Evolutionary conservation across 352 stramenopile species (phyloP), one percentile per base, ranked within the genome.

Genomic region (Phytophthora citricola): DNA sequence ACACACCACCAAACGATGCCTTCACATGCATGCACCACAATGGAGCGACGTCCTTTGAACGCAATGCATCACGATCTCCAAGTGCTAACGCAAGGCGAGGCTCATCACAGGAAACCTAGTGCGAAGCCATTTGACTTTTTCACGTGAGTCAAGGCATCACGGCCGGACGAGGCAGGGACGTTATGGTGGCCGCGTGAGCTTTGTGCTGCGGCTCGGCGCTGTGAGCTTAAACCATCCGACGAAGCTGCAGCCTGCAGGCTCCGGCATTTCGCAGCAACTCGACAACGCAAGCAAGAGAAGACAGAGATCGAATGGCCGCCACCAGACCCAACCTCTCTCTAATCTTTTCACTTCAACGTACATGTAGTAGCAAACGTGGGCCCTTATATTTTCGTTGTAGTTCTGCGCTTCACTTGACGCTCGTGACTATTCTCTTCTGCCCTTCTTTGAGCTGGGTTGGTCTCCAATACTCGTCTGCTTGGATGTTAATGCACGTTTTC

Each of bases 261-360:
- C 20, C 48, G 5, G 31, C 6, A 31, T 59, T 65, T 71, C 55
- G 62, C 55, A 70, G 63, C 63, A 66, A 70, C 63, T 50, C 10
- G 14, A 71, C 56, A 31, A 71, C 32, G 24, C 43, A 55, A 67
- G 31, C 50, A 61, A 60, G 11, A 58, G 45, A 22, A 69, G 47
- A n/a, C 39, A 65, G 56, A 55, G 62, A 6, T 43, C 12, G 32
- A 52, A 14, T 12, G 11, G 22, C 29, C 26, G 12, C 14, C 36
- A 45, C 39, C 46, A 49, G 17, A 41, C 46, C 15, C 15, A 36
- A 29, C 22, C 39, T 15, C 5, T 43, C 14, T 36, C n/a, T 17
- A 5, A 32, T 20, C 17, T 39, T 26, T 26, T 26, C 5, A 62
- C 36, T 64, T 58, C 57, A 64, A 64, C 46, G n/a, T 45, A 36